Percentiles rank a stretch among this genome's conserved stretches.
Conservation (phyloP, 139 green algal species). For the Microglena sp. region DNA sequence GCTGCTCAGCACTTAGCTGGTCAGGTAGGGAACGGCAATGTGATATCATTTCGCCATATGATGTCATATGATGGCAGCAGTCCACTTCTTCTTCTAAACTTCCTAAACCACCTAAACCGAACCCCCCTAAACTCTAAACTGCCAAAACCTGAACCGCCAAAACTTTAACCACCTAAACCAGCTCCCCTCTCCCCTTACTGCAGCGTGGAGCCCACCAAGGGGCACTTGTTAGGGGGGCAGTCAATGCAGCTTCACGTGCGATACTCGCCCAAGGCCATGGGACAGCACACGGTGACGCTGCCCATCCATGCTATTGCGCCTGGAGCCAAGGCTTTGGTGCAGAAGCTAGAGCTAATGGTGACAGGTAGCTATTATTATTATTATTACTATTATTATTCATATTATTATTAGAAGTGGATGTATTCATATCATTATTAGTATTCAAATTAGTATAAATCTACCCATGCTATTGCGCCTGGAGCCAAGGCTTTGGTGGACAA, state of each 20-base stretch:
- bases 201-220: slow-evolving; percentile 15
- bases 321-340: no score
- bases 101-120: no score
- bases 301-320: slow-evolving; percentile 2
- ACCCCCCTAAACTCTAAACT: no score
- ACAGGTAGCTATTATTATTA: background rate
- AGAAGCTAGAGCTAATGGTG: no score
- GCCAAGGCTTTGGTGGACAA: no score
- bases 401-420: background rate
- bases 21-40: no score
- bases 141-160: background rate
- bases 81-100: no score
- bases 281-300: slow-evolving; percentile 17
- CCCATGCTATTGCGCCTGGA: background rate
- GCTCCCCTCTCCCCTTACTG: no score
- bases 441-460: background rate
- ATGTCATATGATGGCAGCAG: no score
- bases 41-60: no score
- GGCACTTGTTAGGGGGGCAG: slow-evolving; percentile 13
- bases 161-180: background rate
- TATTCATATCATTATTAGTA: background rate
- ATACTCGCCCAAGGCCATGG: slow-evolving; percentile 34
- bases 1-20: no score
- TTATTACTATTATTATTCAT: background rate
- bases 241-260: slow-evolving; percentile 27